Base-by-base conservation (phyloP, 23 red algal genomes). In the Pyropia haitanensis region DNA sequence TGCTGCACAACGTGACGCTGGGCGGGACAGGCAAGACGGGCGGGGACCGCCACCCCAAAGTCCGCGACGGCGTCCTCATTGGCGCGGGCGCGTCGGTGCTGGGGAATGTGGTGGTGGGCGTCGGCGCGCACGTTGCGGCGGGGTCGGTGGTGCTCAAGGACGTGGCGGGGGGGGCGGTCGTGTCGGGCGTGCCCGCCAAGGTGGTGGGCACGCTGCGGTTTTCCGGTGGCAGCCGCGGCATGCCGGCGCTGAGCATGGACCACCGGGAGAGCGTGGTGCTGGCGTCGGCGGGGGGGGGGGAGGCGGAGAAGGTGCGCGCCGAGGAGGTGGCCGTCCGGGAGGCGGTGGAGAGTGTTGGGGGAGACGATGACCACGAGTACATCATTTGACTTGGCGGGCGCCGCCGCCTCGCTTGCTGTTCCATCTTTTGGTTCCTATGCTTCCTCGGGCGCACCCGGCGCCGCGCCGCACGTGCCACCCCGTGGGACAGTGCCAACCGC, bases 1-100 rank as follows among this genome's bases (percentile, higher is more conserved):
- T 98, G n/a, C 60, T 98, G 49, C 94, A 98, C 68, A 98, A 98
- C 68, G 94, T 98, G 10, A 98, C 94, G 18, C 59, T 98, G 24
- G 94, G 94, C 56, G 94, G 94, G 12, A 91, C 94, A 1, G 94
- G 94, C 54, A 98, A 98, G 27, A 86, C 91, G 53, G 82, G 53
- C 17, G 94, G 94, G 10, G 86, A 98, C 56, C 79, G 94, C 1
- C 94, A 98, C 71, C 94, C 94, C 6, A 98, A 98, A 48, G 83
- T 98, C 1, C 76, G 75, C 4, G 75, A 90, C 59, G 94, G 94
- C 25, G 94, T 98, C 17, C 82, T 98, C 66, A 82, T 98, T 49
- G 94, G 94, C 15, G 94, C 94, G 13, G 94, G 94, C 60, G 86
- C 94, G 2, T 78, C 86, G 0, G 82, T 98, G 24, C 83, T 98